Evolutionary conservation across 2,329 filamentous ascomycete genomes (phyloP), one percentile per base, ranked within the genome.

Genomic region (Cercospora brassicicola): DNA sequence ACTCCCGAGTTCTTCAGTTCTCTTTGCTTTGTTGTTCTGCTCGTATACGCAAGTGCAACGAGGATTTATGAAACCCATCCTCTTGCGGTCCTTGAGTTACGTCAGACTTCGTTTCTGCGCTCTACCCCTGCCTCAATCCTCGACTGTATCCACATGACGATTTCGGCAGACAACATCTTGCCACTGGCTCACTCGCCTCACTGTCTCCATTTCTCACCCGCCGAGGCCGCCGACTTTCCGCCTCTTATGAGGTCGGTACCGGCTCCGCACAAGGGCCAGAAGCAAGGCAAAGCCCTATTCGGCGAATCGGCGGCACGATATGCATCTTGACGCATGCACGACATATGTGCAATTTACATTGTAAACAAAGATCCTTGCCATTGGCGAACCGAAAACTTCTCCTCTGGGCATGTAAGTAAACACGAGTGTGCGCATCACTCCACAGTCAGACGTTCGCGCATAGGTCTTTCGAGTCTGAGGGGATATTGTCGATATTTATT

Each of bases 321-420:
- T 62, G 59, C 59, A 31, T 30, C 26, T 42, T 62, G 59, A 62
- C 59, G 59, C 59, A 62, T 42, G 36, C 59, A 48, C 59, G 59
- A 62, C 59, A 59, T 59, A 59, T 36, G 33, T 48, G 59, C 36
- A 45, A 62, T 48, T 39, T 62, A 45, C 23, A 28, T 51, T 48
- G 59, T 62, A 45, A 62, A 62, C 59, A 62, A 48, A 62, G 26
- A 62, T 18, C 59, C 59, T 45, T 45, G 59, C 42, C 39, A 18
- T 23, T 51, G 59, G 26, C 11, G 39, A 59, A 36, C 13, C 59
- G 59, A 48, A 51, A 62, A 51, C 42, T 51, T 51, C 48, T 39
- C 30, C 53, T 45, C 18, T 36, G 30, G 55, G 55, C 55, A 8
- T 30, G 28, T 20, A 59, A 62, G 42, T 30, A 53, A 42, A 53